Percentiles rank a stretch among this genome's conserved stretches.
Conservation (phyloP, 2,329 filamentous ascomycete genomes). For the Macrophomina tecta region DNA sequence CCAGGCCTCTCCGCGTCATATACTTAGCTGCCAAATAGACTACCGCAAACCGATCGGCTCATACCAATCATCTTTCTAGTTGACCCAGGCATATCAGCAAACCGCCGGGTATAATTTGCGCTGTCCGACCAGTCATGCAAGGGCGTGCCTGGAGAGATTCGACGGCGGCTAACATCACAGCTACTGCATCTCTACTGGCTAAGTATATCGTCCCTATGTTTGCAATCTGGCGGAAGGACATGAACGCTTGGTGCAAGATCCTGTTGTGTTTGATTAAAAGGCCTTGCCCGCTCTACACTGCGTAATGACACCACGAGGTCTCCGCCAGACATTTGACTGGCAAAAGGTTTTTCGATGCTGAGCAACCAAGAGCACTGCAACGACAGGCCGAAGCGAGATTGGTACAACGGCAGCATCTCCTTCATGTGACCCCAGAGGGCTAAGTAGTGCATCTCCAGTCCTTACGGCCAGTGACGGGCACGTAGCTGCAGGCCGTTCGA, state of each 20-base stretch:
- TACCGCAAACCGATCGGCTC: too few relatives aligned
- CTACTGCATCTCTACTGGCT: background rate
- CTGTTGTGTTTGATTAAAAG: background rate
- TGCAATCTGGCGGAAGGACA: background rate
- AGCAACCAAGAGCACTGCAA: slow-evolving; percentile 3
- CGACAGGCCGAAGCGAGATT: slow-evolving; percentile 9
- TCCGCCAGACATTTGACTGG: background rate
- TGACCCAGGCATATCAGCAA: background rate
- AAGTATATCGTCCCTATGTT: background rate
- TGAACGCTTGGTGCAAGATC: background rate
- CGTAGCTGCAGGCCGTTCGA: background rate
- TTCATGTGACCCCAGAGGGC: background rate
- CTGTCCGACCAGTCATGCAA: slow-evolving; percentile 9
- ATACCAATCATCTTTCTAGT: background rate
- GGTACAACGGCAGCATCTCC: slow-evolving; percentile 4
- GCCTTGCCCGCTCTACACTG: background rate
- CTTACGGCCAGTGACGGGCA: background rate
- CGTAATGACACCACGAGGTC: background rate
- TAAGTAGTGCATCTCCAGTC: background rate
- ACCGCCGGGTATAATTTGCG: background rate
- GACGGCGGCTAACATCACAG: background rate
- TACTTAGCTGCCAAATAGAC: background rate
- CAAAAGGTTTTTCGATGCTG: background rate
- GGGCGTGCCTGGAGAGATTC: background rate
- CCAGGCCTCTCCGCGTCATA: background rate